These are phyloP conservation scores for Limtongia smithiae DNA, from an alignment of 805 yeast species.

Conservation along the genomic window DNA sequence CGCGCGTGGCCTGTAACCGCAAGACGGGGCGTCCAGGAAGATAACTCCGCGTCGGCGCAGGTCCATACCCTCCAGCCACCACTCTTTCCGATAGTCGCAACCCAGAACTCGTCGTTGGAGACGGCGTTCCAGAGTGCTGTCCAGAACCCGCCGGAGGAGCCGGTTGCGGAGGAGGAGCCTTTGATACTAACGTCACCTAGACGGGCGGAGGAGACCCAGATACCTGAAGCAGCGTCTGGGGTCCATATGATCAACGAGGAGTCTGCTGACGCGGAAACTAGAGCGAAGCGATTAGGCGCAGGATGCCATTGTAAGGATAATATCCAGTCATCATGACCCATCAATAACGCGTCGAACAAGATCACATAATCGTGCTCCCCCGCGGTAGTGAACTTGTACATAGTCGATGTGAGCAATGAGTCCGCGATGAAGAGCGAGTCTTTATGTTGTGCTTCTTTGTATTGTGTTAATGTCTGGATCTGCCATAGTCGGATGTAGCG, in stretches of 20 bases:
- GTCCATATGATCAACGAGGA: conserved; percentile 92
- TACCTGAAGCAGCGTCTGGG: conserved; percentile 78
- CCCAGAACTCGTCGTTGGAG: conserved; percentile 41
- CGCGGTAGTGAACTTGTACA: conserved; percentile 14
- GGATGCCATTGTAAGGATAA: conserved; percentile 82
- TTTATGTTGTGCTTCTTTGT: conserved; percentile 5
- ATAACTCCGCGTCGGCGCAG: conserved; percentile 40
- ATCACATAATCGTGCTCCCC: conserved; percentile 42
- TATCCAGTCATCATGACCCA: conserved; percentile 99
- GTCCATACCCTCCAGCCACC: conserved; percentile 87
- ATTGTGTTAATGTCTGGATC: conserved; percentile 10
- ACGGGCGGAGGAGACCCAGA: conserved; percentile 79
- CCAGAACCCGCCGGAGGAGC: conserved; percentile 79
- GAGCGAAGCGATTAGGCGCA: conserved; percentile 44
- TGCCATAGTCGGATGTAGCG: conserved; percentile 86
- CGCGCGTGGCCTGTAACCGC: conserved; percentile 75
- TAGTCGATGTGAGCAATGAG: conserved; percentile 17
- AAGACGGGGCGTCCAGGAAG: conserved; percentile 37
- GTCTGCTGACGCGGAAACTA: conserved; percentile 87
- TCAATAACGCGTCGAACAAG: conserved; percentile 83
- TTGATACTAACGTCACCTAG: conserved; percentile 90
- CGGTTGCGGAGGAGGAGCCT: conserved; percentile 98
- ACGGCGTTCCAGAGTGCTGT: conserved; percentile 56
- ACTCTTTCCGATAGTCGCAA: conserved; percentile 82
- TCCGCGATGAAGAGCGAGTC: conserved; percentile 12